Base-by-base conservation (phyloP, 1,284 basidiomycete species). In the Pterula multifida region DNA sequence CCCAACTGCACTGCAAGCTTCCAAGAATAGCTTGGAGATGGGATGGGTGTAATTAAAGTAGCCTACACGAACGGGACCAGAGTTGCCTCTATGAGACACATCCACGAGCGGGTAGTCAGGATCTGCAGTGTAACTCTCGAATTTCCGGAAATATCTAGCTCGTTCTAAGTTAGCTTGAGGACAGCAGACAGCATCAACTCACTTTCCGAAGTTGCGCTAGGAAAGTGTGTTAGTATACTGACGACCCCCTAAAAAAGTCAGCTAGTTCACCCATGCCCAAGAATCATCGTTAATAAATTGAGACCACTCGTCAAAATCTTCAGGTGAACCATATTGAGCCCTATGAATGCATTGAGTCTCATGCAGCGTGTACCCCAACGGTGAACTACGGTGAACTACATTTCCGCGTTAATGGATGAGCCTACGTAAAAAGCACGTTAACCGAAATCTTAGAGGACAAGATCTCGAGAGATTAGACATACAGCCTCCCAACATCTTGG, bases 71-170 rank as follows among this genome's bases (percentile, higher is more conserved):
- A 83, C 66, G 1, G 76, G 77, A 0, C 81, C 81, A 1, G 59
- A 49, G 0, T 62, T 63, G 2, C 81, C 78, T 17, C 66, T 72
- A 3, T 68, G 61, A 3, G 68, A 59, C 0, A 58, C 51, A 49
- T 80, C 72, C 3, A 79, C 72, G 0, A 59, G 58, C 2, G 76
- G 72, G 54, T 72, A 75, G 9, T 65, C 56, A 1, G 70, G 60
- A 54, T 76, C 67, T 1, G 73, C 71, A 39, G 62, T 64, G 55
- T 69, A 81, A 21, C 63, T 68, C 58, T 84, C 79, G 44, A 81
- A 80, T 58, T 79, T 82, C 28, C 59, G 65, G 56, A 83, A 78
- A 54, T 81, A 83, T 13, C 79, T 82, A 44, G 35, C 46, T 26
- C 23, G 17, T 12, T 17, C 4, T 42, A 9, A 22, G 21, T 22